Evolutionary conservation across 768 basidiomycete species (phyloP).

Genomic region (Tremella yokohamensis): DNA sequence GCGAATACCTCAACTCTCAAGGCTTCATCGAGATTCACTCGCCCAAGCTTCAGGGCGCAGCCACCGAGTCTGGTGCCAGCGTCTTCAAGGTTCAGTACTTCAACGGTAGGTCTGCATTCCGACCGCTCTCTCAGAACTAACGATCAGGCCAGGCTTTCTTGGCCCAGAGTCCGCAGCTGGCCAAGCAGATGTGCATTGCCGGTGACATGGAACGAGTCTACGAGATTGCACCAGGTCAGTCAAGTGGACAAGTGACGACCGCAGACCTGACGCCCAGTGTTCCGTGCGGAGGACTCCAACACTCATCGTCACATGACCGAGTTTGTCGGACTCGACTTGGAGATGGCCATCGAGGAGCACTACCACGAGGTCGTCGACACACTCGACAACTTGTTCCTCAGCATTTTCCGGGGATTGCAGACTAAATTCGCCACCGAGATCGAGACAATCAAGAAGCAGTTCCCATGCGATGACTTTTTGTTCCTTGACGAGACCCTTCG

Average conservation of each 20-base stretch:
- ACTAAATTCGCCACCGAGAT: slow-evolving; percentile 78
- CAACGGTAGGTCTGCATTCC: slow-evolving; percentile 64
- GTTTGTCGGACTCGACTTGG: slow-evolving; percentile 96
- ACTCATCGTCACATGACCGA: slow-evolving; percentile 98
- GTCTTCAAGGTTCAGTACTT: slow-evolving; percentile 99
- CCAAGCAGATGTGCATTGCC: slow-evolving; percentile 99
- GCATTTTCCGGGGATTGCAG: slow-evolving; percentile 79
- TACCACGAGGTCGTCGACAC: slow-evolving; percentile 96
- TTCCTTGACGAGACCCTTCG: slow-evolving; percentile 86
- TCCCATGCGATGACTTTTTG: slow-evolving; percentile 92
- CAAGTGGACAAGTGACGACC: neutral
- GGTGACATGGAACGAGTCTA: slow-evolving; percentile 98
- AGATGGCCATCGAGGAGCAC: slow-evolving; percentile 98
- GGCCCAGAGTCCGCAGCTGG: slow-evolving; percentile 93
- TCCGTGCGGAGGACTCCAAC: slow-evolving; percentile 95
- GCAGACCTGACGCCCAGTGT: slow-evolving; percentile 60
- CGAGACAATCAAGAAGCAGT: slow-evolving; percentile 73
- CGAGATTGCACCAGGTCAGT: slow-evolving; percentile 69
- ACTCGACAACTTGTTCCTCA: slow-evolving; percentile 77
- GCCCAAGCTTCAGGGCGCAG: slow-evolving; percentile 93
- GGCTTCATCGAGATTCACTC: slow-evolving; percentile 94
- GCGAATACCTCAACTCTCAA: slow-evolving; percentile 67
- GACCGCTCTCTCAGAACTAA: neutral
- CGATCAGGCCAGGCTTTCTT: slow-evolving; percentile 75
- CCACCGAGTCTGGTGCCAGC: slow-evolving; percentile 92